Percentiles rank a stretch among this genome's conserved stretches.
Evolutionary conservation across 768 basidiomycete genomes (phyloP).

Genomic region (Leccinum olivaceopallidum): DNA sequence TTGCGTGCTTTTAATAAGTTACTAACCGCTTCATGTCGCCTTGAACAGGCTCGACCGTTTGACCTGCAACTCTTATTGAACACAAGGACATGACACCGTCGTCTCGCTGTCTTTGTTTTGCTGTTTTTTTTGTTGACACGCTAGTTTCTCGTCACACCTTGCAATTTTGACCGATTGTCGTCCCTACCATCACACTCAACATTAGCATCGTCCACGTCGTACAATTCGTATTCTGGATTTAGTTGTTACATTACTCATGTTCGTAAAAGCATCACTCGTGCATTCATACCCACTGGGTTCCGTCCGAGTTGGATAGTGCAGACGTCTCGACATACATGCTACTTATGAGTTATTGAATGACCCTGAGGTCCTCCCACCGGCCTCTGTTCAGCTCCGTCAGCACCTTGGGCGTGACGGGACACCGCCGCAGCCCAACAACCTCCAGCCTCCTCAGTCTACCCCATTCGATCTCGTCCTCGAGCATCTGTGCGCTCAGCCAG

Average conservation of each 20-base stretch:
- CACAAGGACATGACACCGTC: slow-evolving; percentile 39
- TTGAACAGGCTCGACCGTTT: slow-evolving; percentile 47
- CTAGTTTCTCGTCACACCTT: neutral
- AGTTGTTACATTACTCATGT: slow-evolving; percentile 31
- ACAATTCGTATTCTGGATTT: slow-evolving; percentile 17
- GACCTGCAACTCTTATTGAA: slow-evolving; percentile 56
- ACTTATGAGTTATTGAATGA: slow-evolving; percentile 40
- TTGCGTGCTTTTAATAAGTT: neutral
- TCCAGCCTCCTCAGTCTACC: slow-evolving; percentile 48
- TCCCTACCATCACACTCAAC: neutral
- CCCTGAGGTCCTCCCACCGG: slow-evolving; percentile 63
- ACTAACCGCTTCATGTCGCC: neutral
- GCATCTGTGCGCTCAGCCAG: slow-evolving; percentile 41
- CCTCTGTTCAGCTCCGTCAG: slow-evolving; percentile 52
- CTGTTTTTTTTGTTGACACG: neutral
- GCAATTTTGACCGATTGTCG: neutral
- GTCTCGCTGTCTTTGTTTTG: neutral
- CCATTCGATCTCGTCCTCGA: slow-evolving; percentile 58
- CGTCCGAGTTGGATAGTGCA: neutral
- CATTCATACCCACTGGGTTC: neutral
- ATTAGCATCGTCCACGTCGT: slow-evolving; percentile 19
- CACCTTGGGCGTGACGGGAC: slow-evolving; percentile 45
- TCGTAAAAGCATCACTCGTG: slow-evolving; percentile 15
- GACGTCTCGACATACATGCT: neutral
- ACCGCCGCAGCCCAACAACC: slow-evolving; percentile 58